Base-by-base conservation (phyloP, 2,329 filamentous ascomycete genomes). In the Pseudocercospora vitis region DNA sequence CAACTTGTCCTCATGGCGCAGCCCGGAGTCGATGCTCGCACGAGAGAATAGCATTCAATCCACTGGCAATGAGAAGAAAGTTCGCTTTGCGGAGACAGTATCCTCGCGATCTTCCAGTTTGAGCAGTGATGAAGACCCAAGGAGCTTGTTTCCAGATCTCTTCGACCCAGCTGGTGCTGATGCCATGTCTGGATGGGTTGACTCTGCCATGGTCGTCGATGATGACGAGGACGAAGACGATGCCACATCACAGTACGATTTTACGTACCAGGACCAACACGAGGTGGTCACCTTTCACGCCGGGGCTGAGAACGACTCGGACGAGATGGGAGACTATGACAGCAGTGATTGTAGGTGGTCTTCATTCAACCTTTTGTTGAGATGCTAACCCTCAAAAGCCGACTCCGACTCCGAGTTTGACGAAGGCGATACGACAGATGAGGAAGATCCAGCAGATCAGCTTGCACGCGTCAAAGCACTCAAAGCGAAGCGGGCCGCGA, bases 371-470 rank as follows among this genome's bases (percentile, higher is more conserved):
- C 14, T 3, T 12, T 53, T 37, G 26, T 24, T 24, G 18, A 26
- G 6, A 48, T 57, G 56, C 67, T 70, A 56, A 70, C 65, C 53
- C 35, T 16, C 35, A 31, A 21, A 8, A 50, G n/a, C n/a, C n/a
- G n/a, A n/a, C n/a, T n/a, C n/a, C n/a, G n/a, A 65, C 70, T 68
- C 66, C 59, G 67, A 68, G 59, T 48, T 68, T 21, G 69, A 69
- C 21, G 69, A 69, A 50, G 69, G 68, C 28, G 68, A 70, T 40
- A 69, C 68, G 14, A 71, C 68, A 24, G 68, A 71, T 45, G 68
- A 70, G 56, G 68, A 69, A 32, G 61, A 58, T 19, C 60, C 63
- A 28, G 67, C 65, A 35, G 63, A 65, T 29, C 56, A 55, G 32
- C 48, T 61, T 26, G 63, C 61, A 16, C 54, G 62, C 9, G 39